Conservation (phyloP, 2,329 filamentous ascomycete genomes). For the Ilyonectria robusta region DNA sequence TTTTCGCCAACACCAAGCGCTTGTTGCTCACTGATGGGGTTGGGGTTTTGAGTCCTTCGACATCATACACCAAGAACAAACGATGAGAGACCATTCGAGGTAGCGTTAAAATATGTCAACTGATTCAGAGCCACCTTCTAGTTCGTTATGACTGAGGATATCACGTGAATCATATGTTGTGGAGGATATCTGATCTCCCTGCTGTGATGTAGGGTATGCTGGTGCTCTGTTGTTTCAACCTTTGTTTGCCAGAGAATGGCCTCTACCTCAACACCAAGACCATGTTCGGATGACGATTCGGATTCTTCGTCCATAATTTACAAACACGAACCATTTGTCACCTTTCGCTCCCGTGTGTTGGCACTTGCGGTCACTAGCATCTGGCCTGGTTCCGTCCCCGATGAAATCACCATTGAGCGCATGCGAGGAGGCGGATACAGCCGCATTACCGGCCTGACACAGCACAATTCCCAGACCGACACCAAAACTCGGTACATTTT, state of each 20-base stretch:
- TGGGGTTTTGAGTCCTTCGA: no score
- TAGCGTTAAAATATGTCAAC: no score
- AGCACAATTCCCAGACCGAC: not conserved
- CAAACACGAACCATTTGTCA: not conserved
- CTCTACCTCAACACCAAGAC: not conserved
- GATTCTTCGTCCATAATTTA: not conserved
- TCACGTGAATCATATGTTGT: not conserved
- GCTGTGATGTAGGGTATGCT: no score
- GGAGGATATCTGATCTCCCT: not conserved
- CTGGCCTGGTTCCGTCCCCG: not conserved
- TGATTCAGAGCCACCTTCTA: no score
- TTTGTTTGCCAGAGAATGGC: not conserved
- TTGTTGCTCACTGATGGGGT: no score
- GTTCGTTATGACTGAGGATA: not conserved
- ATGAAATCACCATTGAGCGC: slow-evolving; percentile 9
- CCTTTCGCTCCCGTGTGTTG: not conserved
- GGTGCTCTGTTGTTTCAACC: no score
- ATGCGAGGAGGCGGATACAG: slow-evolving; percentile 1
- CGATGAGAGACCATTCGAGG: no score
- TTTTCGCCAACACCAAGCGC: no score
- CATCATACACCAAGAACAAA: no score
- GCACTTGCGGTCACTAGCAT: not conserved
- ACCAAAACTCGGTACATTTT: slow-evolving; percentile 3
- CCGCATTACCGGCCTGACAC: slow-evolving; percentile 7
- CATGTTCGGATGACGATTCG: not conserved